Evolutionary conservation across 2,329 filamentous ascomycete species (phyloP), one percentile per base, ranked within the genome.

Genomic region (Teratosphaeriaceae sp.): DNA sequence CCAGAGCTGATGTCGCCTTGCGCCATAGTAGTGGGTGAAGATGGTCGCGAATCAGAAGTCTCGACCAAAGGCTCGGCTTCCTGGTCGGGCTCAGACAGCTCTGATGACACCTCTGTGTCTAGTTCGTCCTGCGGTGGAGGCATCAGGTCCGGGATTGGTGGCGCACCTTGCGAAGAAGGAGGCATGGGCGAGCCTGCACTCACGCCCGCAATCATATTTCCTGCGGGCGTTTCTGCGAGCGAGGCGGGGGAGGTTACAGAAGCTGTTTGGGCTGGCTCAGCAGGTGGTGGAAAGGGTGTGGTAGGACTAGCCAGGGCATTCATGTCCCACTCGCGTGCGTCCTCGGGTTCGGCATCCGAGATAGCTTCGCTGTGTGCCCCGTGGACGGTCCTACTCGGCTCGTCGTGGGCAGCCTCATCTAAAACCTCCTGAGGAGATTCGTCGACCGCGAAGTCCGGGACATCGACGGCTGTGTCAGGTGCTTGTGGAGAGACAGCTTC

Each of bases 181-280:
- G 31, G 31, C 5, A 16, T 35, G 11, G 31, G 31, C 5, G 16
- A 21, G 12, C 11, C n/a, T 35, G 3, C 19, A 11, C 19, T 18
- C 31, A 19, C 31, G 12, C 20, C n/a, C 16, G 20, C n/a, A n/a
- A 16, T 35, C 31, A 16, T 9, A 5, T 19, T 16, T 35, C 11
- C 13, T 5, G 31, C 31, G 16, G 31, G 31, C 16, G 31, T 35
- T 16, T n/a, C 31, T 5, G 15, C 31, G 20, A 16, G 31, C 16
- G 31, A 35, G 31, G 31, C 31, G 31, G 31, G 24, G 20, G 31
- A 35, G 7, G 31, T 19, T 7, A 35, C 31, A 21, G 31, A 35
- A 35, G 31, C 31, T 35, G 31, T 35, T 16, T 35, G 31, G 16
- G 16, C 12, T 11, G 31, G 31, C 31, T 35, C 31, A 35, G 31